phyloP scores from a whole-genome alignment of 345 rosid species.

The Heritiera fomes region DNA sequence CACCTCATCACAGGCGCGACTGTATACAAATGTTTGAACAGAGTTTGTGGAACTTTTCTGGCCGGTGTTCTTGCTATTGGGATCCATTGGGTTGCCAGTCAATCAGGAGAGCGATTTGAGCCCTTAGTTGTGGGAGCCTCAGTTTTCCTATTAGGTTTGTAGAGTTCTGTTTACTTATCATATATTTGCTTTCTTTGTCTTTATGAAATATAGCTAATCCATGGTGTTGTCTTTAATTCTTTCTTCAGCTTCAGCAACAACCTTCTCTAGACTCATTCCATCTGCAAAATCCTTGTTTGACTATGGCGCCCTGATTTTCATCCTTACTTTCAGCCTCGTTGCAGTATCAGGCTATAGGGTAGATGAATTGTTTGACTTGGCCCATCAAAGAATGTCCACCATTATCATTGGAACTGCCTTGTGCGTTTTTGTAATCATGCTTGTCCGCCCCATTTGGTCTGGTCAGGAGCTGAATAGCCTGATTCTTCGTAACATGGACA shows the following conservation, averaged over 20 bases:
- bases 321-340: slow-evolving; percentile 74
- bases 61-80: slow-evolving; percentile 52
- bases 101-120: slow-evolving; percentile 36
- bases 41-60: slow-evolving; percentile 39
- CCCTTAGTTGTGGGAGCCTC: slow-evolving; percentile 41
- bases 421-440: slow-evolving; percentile 57
- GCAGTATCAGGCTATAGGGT: slow-evolving; percentile 70
- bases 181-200: slow-evolving; percentile 6
- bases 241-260: slow-evolving; percentile 63
- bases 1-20: slow-evolving; percentile 42
- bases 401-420: slow-evolving; percentile 61
- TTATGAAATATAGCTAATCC: neutral
- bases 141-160: slow-evolving; percentile 43
- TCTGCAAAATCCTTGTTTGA: slow-evolving; percentile 64
- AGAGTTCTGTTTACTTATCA: slow-evolving; percentile 26
- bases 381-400: slow-evolving; percentile 65
- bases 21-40: slow-evolving; percentile 39
- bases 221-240: neutral
- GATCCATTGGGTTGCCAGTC: slow-evolving; percentile 47
- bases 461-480: slow-evolving; percentile 71
- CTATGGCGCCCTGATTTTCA: slow-evolving; percentile 70
- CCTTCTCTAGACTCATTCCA: slow-evolving; percentile 75
- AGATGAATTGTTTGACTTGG: slow-evolving; percentile 53
- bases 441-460: slow-evolving; percentile 75
- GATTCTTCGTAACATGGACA: slow-evolving; percentile 53